Conservation (phyloP, 75 land plant species). For the Sequoia sempervirens region DNA sequence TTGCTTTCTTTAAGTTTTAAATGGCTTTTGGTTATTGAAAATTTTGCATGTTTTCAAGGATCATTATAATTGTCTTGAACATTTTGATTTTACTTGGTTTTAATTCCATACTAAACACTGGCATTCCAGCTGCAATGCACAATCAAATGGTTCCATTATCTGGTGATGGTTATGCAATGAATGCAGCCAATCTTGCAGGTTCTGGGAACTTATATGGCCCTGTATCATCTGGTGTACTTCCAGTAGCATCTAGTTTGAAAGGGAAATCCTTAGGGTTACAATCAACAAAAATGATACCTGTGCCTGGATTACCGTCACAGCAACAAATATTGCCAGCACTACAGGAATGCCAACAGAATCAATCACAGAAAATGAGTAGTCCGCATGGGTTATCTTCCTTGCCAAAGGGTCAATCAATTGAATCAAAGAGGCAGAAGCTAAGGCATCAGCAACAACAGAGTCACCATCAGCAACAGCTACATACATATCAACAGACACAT, state of each 20-base stretch:
- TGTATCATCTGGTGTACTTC: constrained; percentile 43
- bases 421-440: constrained; percentile 29
- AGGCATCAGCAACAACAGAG: constrained; percentile 32
- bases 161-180: constrained; percentile 64
- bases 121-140: constrained; percentile 14
- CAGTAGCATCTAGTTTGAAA: constrained; percentile 26
- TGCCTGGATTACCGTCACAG: constrained; percentile 39
- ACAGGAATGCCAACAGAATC: constrained; percentile 23
- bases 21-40: background rate
- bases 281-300: constrained; percentile 37
- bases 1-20: background rate
- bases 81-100: background rate
- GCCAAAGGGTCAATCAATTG: constrained; percentile 17
- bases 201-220: constrained; percentile 44
- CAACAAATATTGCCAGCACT: constrained; percentile 29
- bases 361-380: constrained; percentile 26
- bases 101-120: background rate
- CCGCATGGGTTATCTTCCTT: constrained; percentile 20
- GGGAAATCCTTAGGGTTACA: constrained; percentile 37
- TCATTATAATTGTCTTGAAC: background rate
- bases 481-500: constrained; percentile 33
- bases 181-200: constrained; percentile 47
- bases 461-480: constrained; percentile 25
- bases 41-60: background rate
- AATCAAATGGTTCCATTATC: constrained; percentile 20